These are phyloP conservation scores for Pyrrhoderma lamaoense DNA, from an alignment of 1,284 basidiomycete species.

Conservation along the genomic window DNA sequence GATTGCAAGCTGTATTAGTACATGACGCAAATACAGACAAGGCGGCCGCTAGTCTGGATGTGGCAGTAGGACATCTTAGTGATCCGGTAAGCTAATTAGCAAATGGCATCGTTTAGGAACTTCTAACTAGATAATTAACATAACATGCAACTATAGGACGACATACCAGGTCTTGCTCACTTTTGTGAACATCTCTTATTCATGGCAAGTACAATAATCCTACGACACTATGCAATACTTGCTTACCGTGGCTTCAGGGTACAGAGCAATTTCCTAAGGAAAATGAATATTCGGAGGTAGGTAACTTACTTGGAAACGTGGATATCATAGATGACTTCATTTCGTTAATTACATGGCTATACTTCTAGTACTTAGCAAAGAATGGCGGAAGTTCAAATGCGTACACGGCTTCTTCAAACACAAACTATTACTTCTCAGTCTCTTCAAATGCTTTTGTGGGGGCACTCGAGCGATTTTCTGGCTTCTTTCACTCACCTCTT, in stretches of 20 bases:
- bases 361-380: conserved; percentile 70
- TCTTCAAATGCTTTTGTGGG: conserved; percentile 78
- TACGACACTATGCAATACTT: not conserved
- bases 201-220: conserved; percentile 53
- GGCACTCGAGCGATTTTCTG: conserved; percentile 87
- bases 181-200: conserved; percentile 96
- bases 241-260: conserved; percentile 39
- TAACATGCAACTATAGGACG: conserved; percentile 40
- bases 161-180: conserved; percentile 85
- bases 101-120: not conserved
- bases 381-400: conserved; percentile 93
- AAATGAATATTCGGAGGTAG: conserved; percentile 85
- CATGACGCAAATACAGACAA: conserved; percentile 90
- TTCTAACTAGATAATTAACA: conserved; percentile 5
- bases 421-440: conserved; percentile 92
- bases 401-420: conserved; percentile 89
- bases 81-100: conserved; percentile 68
- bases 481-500: conserved; percentile 91
- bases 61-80: conserved; percentile 89
- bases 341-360: not conserved
- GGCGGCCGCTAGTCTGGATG: conserved; percentile 91
- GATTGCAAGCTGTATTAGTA: conserved; percentile 80
- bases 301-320: conserved; percentile 3
- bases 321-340: not conserved
- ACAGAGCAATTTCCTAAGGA: conserved; percentile 81